A percentile compares a stretch with the other conserved stretches of the same genome.
Evolutionary conservation across 495 filamentous ascomycete species (phyloP).

Genomic region (Penicillium canescens): DNA sequence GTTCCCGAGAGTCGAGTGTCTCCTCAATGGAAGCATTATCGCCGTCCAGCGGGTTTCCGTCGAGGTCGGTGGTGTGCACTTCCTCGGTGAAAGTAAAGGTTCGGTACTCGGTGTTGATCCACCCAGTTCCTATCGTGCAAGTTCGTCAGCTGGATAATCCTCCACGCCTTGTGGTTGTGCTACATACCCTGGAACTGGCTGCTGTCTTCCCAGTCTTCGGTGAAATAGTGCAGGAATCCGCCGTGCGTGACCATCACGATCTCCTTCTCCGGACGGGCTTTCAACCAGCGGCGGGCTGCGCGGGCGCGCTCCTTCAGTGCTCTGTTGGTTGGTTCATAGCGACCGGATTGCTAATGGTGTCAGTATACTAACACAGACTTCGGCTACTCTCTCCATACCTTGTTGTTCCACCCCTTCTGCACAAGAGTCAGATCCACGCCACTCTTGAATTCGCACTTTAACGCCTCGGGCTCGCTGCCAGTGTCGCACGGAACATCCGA

Average conservation of each 20-base stretch:
- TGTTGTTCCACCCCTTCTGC: conserved; percentile 67
- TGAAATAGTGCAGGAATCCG: conserved; percentile 74
- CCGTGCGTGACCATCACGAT: conserved; percentile 78
- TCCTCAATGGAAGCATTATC: conserved; percentile 64
- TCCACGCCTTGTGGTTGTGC: not conserved
- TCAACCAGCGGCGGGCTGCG: conserved; percentile 67
- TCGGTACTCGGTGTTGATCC: conserved; percentile 81
- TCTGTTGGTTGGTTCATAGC: conserved; percentile 57
- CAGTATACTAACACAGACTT: not conserved
- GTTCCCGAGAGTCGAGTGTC: conserved; percentile 58
- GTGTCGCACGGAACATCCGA: conserved; percentile 77
- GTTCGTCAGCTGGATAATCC: not conserved
- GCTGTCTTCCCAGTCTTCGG: conserved; percentile 75
- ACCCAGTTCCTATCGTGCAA: conserved; percentile 64
- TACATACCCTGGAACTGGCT: conserved; percentile 53
- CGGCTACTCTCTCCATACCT: conserved; percentile 35
- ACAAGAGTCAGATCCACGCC: conserved; percentile 66
- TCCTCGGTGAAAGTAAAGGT: conserved; percentile 66
- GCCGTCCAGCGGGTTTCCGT: conserved; percentile 40
- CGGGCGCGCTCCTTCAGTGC: conserved; percentile 64
- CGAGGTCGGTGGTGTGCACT: conserved; percentile 36
- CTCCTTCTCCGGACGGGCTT: conserved; percentile 52
- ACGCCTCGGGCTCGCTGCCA: conserved; percentile 54
- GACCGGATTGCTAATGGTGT: conserved; percentile 28
- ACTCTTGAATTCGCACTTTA: conserved; percentile 65